A percentile compares a stretch with the other conserved stretches of the same genome.
Conservation (phyloP, 1,139 yeast species). For the Hyphopichia khmerensis region DNA sequence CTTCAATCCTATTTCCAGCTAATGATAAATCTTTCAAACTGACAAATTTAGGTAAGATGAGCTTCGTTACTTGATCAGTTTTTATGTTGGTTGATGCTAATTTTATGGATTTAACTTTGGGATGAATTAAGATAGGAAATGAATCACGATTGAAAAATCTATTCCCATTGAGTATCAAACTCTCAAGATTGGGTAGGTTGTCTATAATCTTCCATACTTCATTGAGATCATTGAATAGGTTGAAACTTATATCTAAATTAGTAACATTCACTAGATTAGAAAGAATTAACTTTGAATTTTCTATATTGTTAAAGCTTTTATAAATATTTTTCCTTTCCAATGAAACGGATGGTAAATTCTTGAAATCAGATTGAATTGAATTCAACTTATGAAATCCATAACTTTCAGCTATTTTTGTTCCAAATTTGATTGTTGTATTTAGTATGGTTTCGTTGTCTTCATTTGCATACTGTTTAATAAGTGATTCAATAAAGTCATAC, state of each 20-base stretch:
- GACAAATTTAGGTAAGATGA: slow-evolving; percentile 41
- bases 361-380: slow-evolving; percentile 45
- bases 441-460: slow-evolving; percentile 17
- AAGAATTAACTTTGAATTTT: slow-evolving; percentile 5
- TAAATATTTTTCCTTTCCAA: slow-evolving; percentile 40
- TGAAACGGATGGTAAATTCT: slow-evolving; percentile 46
- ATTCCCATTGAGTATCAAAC: slow-evolving; percentile 64
- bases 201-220: slow-evolving; percentile 38
- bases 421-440: slow-evolving; percentile 36
- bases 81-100: slow-evolving; percentile 32
- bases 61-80: slow-evolving; percentile 15
- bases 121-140: slow-evolving; percentile 24
- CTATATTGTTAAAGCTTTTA: slow-evolving; percentile 10
- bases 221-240: slow-evolving; percentile 47
- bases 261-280: slow-evolving; percentile 23
- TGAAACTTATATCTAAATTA: slow-evolving; percentile 61
- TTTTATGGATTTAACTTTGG: slow-evolving; percentile 20
- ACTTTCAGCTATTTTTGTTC: slow-evolving; percentile 56
- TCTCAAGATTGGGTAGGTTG: slow-evolving; percentile 34
- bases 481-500: slow-evolving; percentile 45
- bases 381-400: slow-evolving; percentile 64
- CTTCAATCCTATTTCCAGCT: slow-evolving; percentile 45
- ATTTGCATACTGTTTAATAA: slow-evolving; percentile 48
- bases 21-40: slow-evolving; percentile 40
- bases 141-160: slow-evolving; percentile 30